phyloP scores from a whole-genome alignment of 1,284 basidiomycete genomes.

The Trametes versicolor region DNA sequence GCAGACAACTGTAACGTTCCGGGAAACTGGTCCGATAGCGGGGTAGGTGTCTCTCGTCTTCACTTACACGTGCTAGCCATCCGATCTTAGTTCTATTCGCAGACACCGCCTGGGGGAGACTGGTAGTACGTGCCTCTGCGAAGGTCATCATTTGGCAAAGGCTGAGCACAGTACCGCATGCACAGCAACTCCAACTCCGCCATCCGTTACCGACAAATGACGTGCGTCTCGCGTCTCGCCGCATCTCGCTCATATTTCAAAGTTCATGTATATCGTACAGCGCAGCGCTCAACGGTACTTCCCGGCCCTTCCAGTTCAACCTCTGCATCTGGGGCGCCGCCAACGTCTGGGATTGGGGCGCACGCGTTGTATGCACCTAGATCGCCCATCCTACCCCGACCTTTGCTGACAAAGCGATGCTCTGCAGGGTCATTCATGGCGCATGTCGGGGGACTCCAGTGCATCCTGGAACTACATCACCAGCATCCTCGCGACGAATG shows the following conservation, averaged over 20 bases:
- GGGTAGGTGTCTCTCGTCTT: slow-evolving; percentile 40
- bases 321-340: slow-evolving; percentile 63
- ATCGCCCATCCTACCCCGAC: not conserved
- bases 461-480: slow-evolving; percentile 60
- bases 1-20: slow-evolving; percentile 67
- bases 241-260: slow-evolving; percentile 1
- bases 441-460: slow-evolving; percentile 61
- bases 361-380: slow-evolving; percentile 54
- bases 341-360: slow-evolving; percentile 64
- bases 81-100: not conserved
- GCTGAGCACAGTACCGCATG: not conserved
- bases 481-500: slow-evolving; percentile 55
- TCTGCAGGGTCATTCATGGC: slow-evolving; percentile 62
- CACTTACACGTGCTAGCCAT: not conserved
- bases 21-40: slow-evolving; percentile 57
- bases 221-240: slow-evolving; percentile 45
- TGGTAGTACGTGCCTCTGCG: slow-evolving; percentile 57
- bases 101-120: slow-evolving; percentile 53
- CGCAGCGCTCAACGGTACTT: slow-evolving; percentile 52
- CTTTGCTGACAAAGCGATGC: not conserved
- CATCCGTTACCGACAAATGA: slow-evolving; percentile 64
- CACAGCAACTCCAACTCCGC: slow-evolving; percentile 65
- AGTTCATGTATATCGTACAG: slow-evolving; percentile 37
- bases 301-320: slow-evolving; percentile 55
- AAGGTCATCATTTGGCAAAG: not conserved